Conservation (phyloP, 2,329 filamentous ascomycete genomes). For the Ilyonectria destructans region DNA sequence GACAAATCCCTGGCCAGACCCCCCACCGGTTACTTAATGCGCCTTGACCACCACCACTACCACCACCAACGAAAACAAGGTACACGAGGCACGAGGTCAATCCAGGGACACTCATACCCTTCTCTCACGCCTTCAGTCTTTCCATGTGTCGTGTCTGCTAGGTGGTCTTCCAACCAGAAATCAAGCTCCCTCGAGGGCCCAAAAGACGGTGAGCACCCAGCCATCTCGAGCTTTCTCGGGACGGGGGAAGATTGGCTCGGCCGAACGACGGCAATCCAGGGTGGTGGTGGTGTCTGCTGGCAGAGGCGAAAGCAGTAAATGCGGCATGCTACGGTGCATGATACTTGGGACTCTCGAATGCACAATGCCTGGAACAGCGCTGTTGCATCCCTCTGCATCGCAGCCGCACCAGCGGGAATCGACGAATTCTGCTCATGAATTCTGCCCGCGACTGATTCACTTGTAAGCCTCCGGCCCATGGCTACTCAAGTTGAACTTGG, state of each 20-base stretch:
- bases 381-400: constrained; percentile 27
- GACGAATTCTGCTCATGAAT: constrained; percentile 7
- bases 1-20: constrained; percentile 1
- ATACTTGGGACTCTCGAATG: constrained; percentile 19
- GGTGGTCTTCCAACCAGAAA: constrained; percentile 18
- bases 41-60: constrained; percentile 10
- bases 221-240: constrained; percentile 17
- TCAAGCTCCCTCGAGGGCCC: not conserved
- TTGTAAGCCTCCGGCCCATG: not conserved
- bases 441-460: not conserved
- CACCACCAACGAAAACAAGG: constrained; percentile 6
- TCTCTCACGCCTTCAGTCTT: not conserved
- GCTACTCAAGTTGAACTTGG: not conserved
- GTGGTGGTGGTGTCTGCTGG: not conserved
- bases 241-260: constrained; percentile 14
- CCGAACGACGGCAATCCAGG: constrained; percentile 14
- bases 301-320: constrained; percentile 15
- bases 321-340: constrained; percentile 24
- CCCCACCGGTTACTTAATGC: constrained; percentile 22
- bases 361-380: not conserved
- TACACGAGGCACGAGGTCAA: constrained; percentile 4
- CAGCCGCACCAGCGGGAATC: constrained; percentile 28
- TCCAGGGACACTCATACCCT: constrained; percentile 6
- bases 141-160: not conserved
- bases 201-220: constrained; percentile 33